Evolutionary conservation across 106 monocot species (phyloP).

Genomic region (Dioscorea dumetorum): DNA sequence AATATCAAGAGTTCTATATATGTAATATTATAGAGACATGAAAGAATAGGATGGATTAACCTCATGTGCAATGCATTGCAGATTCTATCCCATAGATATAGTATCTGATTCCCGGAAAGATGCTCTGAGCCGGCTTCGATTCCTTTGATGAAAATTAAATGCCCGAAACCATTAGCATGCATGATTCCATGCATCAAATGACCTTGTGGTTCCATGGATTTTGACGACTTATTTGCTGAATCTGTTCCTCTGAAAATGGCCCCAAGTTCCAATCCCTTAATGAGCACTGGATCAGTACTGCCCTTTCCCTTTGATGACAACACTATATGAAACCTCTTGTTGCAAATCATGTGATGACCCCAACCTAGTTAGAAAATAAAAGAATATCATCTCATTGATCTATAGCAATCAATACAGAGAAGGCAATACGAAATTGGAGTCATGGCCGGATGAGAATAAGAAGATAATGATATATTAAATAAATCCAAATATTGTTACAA

Average conservation of each 20-base stretch:
- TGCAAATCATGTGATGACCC: conserved; percentile 79
- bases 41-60: conserved; percentile 9
- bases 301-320: conserved; percentile 45
- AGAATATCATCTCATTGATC: not conserved
- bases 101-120: conserved; percentile 57
- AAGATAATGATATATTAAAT: not conserved
- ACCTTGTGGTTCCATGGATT: conserved; percentile 6
- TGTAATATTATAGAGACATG: not conserved
- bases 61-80: conserved; percentile 53
- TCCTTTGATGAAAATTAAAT: conserved; percentile 67
- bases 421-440: too few species aligned
- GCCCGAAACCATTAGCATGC: conserved; percentile 82
- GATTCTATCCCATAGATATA: conserved; percentile 75
- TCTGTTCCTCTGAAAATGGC: not conserved
- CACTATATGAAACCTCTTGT: conserved; percentile 72
- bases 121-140: conserved; percentile 60
- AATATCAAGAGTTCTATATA: not conserved
- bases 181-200: conserved; percentile 70
- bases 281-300: not conserved
- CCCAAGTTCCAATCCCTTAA: conserved; percentile 5
- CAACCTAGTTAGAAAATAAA: conserved; percentile 42
- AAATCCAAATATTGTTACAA: not conserved
- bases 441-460: not conserved
- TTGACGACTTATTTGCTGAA: conserved; percentile 1
- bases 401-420: not conserved